Evolutionary conservation across 257 asterid species (phyloP).

Genomic region (Solanum ossicruentum): DNA sequence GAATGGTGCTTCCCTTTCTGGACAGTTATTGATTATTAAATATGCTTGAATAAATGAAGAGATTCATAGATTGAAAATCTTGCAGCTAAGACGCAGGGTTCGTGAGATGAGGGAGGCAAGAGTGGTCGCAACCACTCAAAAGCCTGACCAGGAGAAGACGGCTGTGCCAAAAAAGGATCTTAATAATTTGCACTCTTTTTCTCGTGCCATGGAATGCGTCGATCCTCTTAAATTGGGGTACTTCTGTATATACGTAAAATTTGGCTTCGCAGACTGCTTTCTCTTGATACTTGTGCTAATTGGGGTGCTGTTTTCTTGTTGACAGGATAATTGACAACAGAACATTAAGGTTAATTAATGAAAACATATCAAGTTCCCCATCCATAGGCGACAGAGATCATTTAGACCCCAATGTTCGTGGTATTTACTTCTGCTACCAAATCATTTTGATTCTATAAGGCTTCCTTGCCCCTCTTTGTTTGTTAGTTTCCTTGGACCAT

Average conservation of each 20-base stretch:
- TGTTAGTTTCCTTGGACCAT: background rate
- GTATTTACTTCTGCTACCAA: slow-evolving; percentile 23
- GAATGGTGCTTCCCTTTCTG: background rate
- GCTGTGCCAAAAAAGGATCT: slow-evolving; percentile 51
- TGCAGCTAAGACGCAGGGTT: slow-evolving; percentile 81
- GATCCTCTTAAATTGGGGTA: slow-evolving; percentile 99
- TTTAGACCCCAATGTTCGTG: slow-evolving; percentile 69
- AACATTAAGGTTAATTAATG: slow-evolving; percentile 80
- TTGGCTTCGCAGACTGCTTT: background rate
- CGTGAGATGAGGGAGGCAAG: slow-evolving; percentile 95
- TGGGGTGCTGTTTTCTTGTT: background rate
- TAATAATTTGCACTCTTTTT: slow-evolving; percentile 65
- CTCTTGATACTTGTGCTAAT: background rate
- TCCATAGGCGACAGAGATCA: slow-evolving; percentile 49
- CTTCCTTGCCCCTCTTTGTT: background rate
- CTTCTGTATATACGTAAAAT: slow-evolving; percentile 3
- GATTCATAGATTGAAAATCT: slow-evolving; percentile 1
- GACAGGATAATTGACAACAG: slow-evolving; percentile 84
- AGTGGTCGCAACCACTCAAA: slow-evolving; percentile 51
- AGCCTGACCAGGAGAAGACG: slow-evolving; percentile 44
- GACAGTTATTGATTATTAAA: background rate
- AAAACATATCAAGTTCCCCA: slow-evolving; percentile 46
- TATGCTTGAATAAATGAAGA: background rate
- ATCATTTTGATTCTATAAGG: background rate
- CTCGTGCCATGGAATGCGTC: slow-evolving; percentile 98